Evolutionary conservation across 177 flowering plant species (phyloP), one percentile per base, ranked within the genome.

Genomic region (Vitis hybrid): DNA sequence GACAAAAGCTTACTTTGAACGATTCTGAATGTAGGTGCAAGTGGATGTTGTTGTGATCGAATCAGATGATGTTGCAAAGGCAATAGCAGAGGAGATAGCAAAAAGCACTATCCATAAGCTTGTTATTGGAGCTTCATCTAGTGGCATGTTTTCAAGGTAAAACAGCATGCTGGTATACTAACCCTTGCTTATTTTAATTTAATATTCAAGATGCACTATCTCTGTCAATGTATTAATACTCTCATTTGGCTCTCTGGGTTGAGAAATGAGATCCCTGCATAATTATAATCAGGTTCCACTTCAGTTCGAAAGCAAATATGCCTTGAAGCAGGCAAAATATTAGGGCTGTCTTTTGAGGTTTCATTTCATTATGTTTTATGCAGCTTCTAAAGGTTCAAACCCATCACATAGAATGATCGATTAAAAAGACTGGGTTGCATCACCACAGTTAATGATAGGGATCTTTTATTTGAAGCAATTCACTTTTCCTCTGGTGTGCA

Each of bases 41-140:
- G 89, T 78, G 67, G 94, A 91, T 69, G 71, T 86, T 52, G 49
- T 82, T 49, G 73, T 82, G 56, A 75, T 89, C 78, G 96, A 91
- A 81, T 85, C 91, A 3, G 88, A 89, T 70, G 94, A 89, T 78
- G 80, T 87, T 11, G 85, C 79, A 30, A 73, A 56, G 56, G 91
- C 94, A 64, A 80, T 92, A 71, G 75, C 88, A 51, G 70, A 65
- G 54, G 87, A 87, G 69, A 73, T 89, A 73, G 70, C 78, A 3
- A 84, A 77, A 60, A 40, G 55, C 49, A 54, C 58, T 40, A 82
- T 84, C 63, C 75, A 24, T 21, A 88, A 83, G 70, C 92, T 92
- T 69, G 94, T 92, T 30, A 82, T 92, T 19, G 96, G 97, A 52
- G 81, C 87, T 51, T 75, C 96, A 64, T 83, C 91, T 35, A 70